Conservation (phyloP, 768 basidiomycete species). For the Megacollybia marginata region DNA sequence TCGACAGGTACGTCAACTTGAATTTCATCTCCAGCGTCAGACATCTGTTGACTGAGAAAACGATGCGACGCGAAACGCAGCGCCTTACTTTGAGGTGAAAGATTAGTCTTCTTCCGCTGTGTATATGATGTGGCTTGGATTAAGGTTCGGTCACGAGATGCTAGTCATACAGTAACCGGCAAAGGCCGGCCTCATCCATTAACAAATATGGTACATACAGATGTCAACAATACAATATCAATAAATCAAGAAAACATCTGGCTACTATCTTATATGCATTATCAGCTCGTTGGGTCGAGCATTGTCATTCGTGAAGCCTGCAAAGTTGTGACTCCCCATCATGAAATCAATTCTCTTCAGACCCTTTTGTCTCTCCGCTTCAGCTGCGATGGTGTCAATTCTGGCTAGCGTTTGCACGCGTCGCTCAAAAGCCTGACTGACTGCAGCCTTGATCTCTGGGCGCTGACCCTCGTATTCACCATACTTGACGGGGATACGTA, state of each 20-base stretch:
- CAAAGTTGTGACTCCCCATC: neutral
- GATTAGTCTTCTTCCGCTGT: neutral
- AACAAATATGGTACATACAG: too few species aligned
- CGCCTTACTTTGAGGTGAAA: neutral
- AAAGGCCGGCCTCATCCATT: too few species aligned
- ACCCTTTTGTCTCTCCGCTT: neutral
- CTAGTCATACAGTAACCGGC: too few species aligned
- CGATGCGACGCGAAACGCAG: neutral
- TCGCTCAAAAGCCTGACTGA: neutral
- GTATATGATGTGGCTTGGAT: neutral
- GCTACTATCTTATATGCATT: neutral
- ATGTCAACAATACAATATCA: too few species aligned
- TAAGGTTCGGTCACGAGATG: too few species aligned
- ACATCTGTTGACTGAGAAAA: conserved; percentile 50
- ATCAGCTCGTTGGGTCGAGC: neutral
- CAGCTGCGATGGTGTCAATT: neutral
- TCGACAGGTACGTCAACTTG: conserved; percentile 62
- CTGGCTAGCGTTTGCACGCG: neutral
- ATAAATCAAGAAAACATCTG: neutral
- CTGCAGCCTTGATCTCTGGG: neutral
- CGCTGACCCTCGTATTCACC: neutral
- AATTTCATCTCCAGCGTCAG: conserved; percentile 97
- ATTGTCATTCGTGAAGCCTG: neutral
- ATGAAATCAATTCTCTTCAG: neutral
- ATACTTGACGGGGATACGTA: neutral